These are phyloP conservation scores for Clavispora phyllophila DNA, from an alignment of 805 yeast species.

Conservation along the genomic window DNA sequence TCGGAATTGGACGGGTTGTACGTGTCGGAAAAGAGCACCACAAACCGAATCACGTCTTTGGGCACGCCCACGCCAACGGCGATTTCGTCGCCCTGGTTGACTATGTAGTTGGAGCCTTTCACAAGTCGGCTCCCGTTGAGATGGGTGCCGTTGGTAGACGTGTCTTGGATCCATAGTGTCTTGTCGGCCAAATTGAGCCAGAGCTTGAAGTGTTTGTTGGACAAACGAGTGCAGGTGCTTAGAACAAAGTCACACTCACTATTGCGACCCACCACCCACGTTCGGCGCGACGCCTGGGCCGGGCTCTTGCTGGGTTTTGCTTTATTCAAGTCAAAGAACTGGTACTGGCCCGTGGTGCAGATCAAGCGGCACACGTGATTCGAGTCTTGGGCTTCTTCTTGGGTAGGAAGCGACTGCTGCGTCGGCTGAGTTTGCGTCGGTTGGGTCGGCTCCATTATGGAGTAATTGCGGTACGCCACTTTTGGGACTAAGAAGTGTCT, in stretches of 20 bases:
- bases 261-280: constrained; percentile 77
- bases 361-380: constrained; percentile 49
- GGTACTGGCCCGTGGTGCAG: constrained; percentile 55
- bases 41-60: constrained; percentile 54
- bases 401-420: constrained; percentile 14
- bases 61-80: constrained; percentile 84
- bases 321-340: constrained; percentile 40
- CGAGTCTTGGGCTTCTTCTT: constrained; percentile 14
- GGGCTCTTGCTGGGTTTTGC: constrained; percentile 18
- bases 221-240: constrained; percentile 55
- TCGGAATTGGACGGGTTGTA: constrained; percentile 29
- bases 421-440: constrained; percentile 25
- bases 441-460: constrained; percentile 28
- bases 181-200: constrained; percentile 59
- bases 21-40: constrained; percentile 44
- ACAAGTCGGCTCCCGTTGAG: constrained; percentile 69
- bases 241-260: constrained; percentile 58
- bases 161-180: constrained; percentile 61
- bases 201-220: constrained; percentile 68
- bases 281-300: constrained; percentile 19
- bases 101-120: constrained; percentile 71
- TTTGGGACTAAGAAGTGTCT: not conserved
- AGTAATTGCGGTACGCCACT: not conserved
- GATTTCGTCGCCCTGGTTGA: constrained; percentile 91
- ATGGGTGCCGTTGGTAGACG: constrained; percentile 90